phyloP scores from a whole-genome alignment of 2,329 filamentous ascomycete species.

The Exophiala oligosperma region DNA sequence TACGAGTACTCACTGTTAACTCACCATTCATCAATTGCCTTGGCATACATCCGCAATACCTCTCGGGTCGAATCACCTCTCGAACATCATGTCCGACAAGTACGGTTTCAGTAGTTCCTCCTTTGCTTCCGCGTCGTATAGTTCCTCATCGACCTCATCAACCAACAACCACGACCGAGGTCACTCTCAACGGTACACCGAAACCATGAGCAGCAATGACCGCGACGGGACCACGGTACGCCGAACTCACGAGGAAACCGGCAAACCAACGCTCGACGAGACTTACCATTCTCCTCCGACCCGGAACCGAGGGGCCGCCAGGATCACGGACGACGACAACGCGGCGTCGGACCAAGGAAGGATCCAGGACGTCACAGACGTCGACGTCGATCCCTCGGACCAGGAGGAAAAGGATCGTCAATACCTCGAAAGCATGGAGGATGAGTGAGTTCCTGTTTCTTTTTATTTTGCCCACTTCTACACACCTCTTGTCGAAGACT shows the following conservation, averaged over 20 bases:
- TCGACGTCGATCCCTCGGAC: conserved; percentile 29
- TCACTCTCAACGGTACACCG: conserved; percentile 9
- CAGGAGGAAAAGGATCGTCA: conserved; percentile 44
- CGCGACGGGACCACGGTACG: conserved; percentile 21
- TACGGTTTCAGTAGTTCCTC: conserved; percentile 1
- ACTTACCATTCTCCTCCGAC: conserved; percentile 9
- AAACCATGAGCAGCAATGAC: conserved; percentile 15
- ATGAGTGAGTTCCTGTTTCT: conserved; percentile 34
- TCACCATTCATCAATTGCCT: too few species aligned
- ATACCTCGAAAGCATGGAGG: conserved; percentile 49
- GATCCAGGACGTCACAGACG: conserved; percentile 21
- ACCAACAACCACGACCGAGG: background rate
- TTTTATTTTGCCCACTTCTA: too few species aligned
- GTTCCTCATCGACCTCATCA: conserved; percentile 4
- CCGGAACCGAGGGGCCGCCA: background rate
- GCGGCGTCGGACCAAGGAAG: background rate
- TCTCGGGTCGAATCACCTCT: background rate
- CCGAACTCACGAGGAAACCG: conserved; percentile 14
- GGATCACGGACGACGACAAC: background rate
- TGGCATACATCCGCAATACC: too few species aligned
- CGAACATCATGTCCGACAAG: background rate
- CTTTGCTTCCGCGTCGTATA: conserved; percentile 6
- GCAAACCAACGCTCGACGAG: conserved; percentile 13
- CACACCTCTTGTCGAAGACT: too few species aligned
- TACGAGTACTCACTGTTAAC: too few species aligned